These are phyloP conservation scores for Monosporascus cannonballus DNA, from an alignment of 2,329 filamentous ascomycete genomes.

Conservation along the genomic window DNA sequence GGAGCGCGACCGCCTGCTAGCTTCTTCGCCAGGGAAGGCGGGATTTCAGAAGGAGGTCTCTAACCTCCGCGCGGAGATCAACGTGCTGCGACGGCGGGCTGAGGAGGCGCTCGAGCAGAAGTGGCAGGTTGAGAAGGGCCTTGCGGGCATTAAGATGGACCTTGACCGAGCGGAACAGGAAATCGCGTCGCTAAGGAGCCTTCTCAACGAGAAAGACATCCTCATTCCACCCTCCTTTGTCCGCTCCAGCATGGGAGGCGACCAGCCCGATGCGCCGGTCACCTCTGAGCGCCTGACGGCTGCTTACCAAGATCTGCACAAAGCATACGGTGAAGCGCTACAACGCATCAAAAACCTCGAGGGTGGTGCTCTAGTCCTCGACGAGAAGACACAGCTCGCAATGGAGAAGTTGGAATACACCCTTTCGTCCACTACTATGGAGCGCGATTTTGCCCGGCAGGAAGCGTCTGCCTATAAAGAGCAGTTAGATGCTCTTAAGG, in stretches of 20 bases:
- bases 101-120: conserved; percentile 95
- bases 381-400: conserved; percentile 56
- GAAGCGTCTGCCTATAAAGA: conserved; percentile 57
- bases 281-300: conserved; percentile 67
- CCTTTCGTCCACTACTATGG: conserved; percentile 62
- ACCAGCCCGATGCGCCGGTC: conserved; percentile 41
- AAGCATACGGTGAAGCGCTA: conserved; percentile 61
- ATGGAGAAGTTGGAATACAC: conserved; percentile 62
- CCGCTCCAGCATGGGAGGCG: conserved; percentile 34
- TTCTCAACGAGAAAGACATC: conserved; percentile 80
- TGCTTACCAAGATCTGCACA: conserved; percentile 70
- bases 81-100: conserved; percentile 73
- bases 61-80: conserved; percentile 76
- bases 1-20: conserved; percentile 69
- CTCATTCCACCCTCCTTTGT: conserved; percentile 57
- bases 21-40: conserved; percentile 62
- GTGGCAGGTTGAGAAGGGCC: conserved; percentile 89
- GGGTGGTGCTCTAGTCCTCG: conserved; percentile 35
- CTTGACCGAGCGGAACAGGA: conserved; percentile 93
- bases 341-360: conserved; percentile 62
- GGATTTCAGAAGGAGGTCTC: conserved; percentile 82
- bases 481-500: conserved; percentile 53
- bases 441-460: conserved; percentile 65
- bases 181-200: conserved; percentile 70
- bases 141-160: conserved; percentile 89